Evolutionary conservation across 2,329 filamentous ascomycete species (phyloP), one percentile per base, ranked within the genome.

Genomic region (Rhynchosporium agropyri): DNA sequence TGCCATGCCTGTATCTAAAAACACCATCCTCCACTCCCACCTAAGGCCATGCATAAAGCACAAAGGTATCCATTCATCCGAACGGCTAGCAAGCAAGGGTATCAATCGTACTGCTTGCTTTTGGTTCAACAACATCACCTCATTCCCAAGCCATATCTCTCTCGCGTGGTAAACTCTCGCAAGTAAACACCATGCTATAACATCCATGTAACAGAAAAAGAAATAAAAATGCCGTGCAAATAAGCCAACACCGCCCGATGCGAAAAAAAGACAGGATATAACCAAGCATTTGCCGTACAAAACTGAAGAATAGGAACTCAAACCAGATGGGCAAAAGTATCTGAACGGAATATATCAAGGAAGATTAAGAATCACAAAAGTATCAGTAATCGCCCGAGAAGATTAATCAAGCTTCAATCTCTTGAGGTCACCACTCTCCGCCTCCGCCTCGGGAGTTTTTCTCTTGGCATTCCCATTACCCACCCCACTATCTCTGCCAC

Each of bases 381-480:
- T 20, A 20, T 20, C 20, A 20, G 20, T 20, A 20, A 20, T 20
- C 20, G 20, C 1, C 20, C 20, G 20, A 20, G 20, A 20, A 20
- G 20, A 20, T 20, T 20, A 38, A 48, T 59, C 57, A 20, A 59
- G 33, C 42, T 50, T 59, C 3, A 13, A 20, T 56, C 72, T 65
- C 62, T 74, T 74, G 26, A 62, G 49, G 62, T 72, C 71, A 8
- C 67, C 69, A 10, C 65, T 62, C 9, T 66, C 61, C 29, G 63
- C 65, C 10, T 73, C 70, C 7, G 33, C 63, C 45, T 74, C 73
- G 13, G 73, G 72, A 9, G 67, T 72, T 66, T 74, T 74, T 36
- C 73, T 58, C 58, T 73, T 73, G 29, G 62, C 58, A n/a, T 62
- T 68, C 12, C 62, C 67, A 9, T 20, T 20, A 20, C 20, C 20